A percentile compares a stretch with the other conserved stretches of the same genome.
Conservation (phyloP, 176 grass and related monocot species). For the Zizania latifolia region DNA sequence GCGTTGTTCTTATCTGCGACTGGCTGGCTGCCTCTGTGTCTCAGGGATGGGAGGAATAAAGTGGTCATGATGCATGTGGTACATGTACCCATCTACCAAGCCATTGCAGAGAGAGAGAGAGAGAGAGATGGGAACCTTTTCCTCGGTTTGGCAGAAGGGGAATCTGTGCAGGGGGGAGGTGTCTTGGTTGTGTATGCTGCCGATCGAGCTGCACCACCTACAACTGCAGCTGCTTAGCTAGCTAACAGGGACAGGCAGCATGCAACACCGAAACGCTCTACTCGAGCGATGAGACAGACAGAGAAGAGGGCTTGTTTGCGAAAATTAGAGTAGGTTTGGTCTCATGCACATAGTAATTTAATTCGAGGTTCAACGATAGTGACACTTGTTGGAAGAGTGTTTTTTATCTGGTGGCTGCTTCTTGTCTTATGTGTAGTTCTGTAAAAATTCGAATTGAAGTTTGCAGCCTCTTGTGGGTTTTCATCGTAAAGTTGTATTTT, state of each 20-base stretch:
- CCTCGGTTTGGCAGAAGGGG: slow-evolving; percentile 29
- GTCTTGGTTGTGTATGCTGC: slow-evolving; percentile 11
- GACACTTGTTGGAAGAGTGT: no score
- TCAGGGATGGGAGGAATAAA: slow-evolving; percentile 13
- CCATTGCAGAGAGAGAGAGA: not conserved
- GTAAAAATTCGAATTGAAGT: no score
- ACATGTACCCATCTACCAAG: not conserved
- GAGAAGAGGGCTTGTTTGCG: not conserved
- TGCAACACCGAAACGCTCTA: slow-evolving; percentile 4
- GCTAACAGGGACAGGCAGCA: not conserved
- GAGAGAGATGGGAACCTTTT: not conserved
- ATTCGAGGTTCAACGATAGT: no score
- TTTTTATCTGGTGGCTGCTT: no score
- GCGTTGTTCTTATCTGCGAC: slow-evolving; percentile 9
- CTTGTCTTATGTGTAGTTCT: no score
- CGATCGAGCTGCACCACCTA: not conserved
- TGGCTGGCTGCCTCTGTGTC: not conserved
- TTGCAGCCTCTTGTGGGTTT: no score
- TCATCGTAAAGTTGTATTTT: no score
- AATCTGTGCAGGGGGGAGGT: slow-evolving; percentile 21
- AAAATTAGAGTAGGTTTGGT: no score
- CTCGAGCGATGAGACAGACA: not conserved
- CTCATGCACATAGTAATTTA: no score
- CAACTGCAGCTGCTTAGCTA: not conserved
- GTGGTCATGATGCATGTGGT: slow-evolving; percentile 3